Percentiles rank a stretch among this genome's conserved stretches.
phyloP scores from a whole-genome alignment of 495 filamentous ascomycete genomes.

The Annulohypoxylon maeteangense region DNA sequence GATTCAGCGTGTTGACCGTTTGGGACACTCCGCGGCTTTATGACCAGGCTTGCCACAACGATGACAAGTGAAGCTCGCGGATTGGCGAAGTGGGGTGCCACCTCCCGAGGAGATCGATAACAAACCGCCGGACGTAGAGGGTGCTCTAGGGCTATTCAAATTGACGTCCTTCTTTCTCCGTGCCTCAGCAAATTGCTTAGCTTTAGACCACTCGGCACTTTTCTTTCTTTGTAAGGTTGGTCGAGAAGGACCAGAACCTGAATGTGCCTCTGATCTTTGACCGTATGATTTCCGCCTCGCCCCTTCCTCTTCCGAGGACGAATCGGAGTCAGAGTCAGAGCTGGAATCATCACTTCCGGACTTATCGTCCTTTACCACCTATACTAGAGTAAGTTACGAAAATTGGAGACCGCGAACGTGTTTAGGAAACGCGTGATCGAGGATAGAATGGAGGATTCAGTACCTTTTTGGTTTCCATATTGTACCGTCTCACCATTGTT shows the following conservation, averaged over 20 bases:
- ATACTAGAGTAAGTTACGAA: constrained; percentile 14
- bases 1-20: constrained; percentile 37
- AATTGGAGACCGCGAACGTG: not conserved
- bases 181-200: constrained; percentile 59
- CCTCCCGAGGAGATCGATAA: constrained; percentile 48
- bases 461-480: constrained; percentile 56
- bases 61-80: constrained; percentile 39
- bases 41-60: constrained; percentile 48
- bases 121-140: constrained; percentile 56
- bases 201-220: constrained; percentile 54
- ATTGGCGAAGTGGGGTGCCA: constrained; percentile 28
- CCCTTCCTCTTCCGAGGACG: constrained; percentile 24
- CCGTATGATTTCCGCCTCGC: constrained; percentile 32
- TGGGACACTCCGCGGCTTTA: constrained; percentile 38
- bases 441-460: not conserved
- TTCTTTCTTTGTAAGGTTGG: constrained; percentile 33
- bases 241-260: constrained; percentile 26
- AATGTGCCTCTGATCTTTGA: constrained; percentile 17
- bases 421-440: not conserved
- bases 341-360: constrained; percentile 29
- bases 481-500: constrained; percentile 51
- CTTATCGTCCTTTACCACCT: constrained; percentile 29
- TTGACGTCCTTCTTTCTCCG: constrained; percentile 69
- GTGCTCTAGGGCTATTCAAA: constrained; percentile 62
- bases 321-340: constrained; percentile 36